phyloP scores from a whole-genome alignment of 2,329 filamentous ascomycete species.

The Westerdykella aurantiaca region DNA sequence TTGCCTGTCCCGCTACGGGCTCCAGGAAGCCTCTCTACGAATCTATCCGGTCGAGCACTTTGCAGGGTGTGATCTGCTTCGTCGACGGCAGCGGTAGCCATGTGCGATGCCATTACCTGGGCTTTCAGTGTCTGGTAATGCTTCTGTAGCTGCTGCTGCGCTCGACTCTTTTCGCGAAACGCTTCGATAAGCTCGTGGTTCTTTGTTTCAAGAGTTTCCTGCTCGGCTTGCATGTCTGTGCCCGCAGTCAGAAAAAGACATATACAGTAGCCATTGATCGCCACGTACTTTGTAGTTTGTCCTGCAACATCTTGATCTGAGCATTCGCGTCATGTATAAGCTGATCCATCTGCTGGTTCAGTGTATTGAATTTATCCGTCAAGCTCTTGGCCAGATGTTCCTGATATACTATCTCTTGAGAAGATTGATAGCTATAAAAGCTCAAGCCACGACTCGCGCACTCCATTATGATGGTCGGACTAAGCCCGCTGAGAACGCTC shows the following conservation, averaged over 20 bases:
- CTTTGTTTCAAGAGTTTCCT: conserved; percentile 60
- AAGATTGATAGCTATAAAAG: conserved; percentile 83
- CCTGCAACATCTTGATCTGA: conserved; percentile 62
- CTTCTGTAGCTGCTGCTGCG: conserved; percentile 61
- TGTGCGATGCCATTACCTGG: conserved; percentile 49
- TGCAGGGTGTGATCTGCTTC: conserved; percentile 31
- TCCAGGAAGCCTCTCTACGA: conserved; percentile 27
- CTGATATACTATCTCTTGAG: conserved; percentile 79
- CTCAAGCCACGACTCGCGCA: conserved; percentile 71
- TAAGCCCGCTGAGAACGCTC: conserved; percentile 74
- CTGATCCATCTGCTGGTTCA: conserved; percentile 65
- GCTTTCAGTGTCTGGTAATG: conserved; percentile 54
- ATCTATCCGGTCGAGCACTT: conserved; percentile 19
- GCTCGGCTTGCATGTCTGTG: conserved; percentile 54
- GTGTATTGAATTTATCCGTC: conserved; percentile 61
- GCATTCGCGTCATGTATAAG: conserved; percentile 68
- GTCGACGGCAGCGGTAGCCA: conserved; percentile 52
- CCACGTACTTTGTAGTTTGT: conserved; percentile 55
- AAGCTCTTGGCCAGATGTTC: conserved; percentile 66
- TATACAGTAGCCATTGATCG: too few relatives aligned
- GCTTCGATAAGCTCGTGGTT: conserved; percentile 64
- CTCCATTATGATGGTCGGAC: conserved; percentile 77
- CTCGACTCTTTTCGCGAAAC: conserved; percentile 65
- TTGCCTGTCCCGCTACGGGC: conserved; percentile 20
- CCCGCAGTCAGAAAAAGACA: too few relatives aligned